These are phyloP conservation scores for Leccinum uliginosum DNA, from an alignment of 768 basidiomycete species.

Conservation along the genomic window DNA sequence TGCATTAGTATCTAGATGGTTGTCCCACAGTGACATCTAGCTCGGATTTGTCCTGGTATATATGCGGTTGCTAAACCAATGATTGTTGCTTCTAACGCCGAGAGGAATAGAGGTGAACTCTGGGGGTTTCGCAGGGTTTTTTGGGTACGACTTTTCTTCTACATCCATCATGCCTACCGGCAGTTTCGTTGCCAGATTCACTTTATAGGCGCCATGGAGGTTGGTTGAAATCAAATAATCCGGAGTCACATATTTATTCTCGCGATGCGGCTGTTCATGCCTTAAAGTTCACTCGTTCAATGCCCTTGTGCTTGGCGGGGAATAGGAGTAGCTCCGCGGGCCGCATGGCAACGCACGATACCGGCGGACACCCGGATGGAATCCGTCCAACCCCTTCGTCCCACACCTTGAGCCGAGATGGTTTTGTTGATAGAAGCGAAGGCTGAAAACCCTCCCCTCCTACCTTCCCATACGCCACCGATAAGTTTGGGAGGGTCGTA, in stretches of 20 bases:
- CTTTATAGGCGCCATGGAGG: background rate
- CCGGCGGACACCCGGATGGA: background rate
- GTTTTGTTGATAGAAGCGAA: background rate
- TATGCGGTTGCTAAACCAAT: background rate
- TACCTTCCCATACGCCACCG: background rate
- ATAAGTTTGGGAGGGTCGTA: background rate
- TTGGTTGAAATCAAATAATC: background rate
- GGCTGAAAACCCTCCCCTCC: background rate
- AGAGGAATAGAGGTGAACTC: background rate
- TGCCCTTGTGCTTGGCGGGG: background rate
- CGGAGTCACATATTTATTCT: background rate
- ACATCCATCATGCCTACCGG: background rate
- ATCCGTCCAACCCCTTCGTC: background rate
- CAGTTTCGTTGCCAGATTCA: background rate
- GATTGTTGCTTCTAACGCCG: background rate
- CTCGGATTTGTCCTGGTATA: background rate
- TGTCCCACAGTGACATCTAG: conserved; percentile 41
- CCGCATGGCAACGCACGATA: background rate
- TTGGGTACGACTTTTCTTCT: background rate
- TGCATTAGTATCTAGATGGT: conserved; percentile 63
- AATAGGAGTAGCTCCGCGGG: background rate
- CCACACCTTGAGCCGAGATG: background rate
- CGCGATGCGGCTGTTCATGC: background rate
- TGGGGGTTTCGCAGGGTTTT: background rate
- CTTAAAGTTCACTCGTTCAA: background rate